These are phyloP conservation scores for Phytophthora pistaciae DNA, from an alignment of 352 stramenopile genomes.

Conservation along the genomic window DNA sequence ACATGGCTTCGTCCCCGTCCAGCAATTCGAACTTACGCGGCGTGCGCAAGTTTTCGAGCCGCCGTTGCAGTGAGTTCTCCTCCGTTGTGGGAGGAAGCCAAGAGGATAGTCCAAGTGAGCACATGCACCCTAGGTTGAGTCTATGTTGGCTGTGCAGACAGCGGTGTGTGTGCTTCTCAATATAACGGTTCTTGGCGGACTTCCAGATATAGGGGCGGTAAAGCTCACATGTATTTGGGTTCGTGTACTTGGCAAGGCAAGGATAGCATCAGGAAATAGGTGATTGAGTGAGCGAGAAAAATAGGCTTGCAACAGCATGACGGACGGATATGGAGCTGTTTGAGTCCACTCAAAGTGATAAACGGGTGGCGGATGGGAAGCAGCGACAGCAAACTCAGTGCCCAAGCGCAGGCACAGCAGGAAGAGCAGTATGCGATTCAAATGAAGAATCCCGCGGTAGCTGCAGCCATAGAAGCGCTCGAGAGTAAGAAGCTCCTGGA, in stretches of 20 bases:
- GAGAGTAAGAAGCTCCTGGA: slow-evolving; percentile 23
- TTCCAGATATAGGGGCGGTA: slow-evolving; percentile 19
- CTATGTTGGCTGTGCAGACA: not conserved
- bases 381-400: slow-evolving; percentile 48
- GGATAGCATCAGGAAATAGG: not conserved
- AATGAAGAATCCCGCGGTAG: slow-evolving; percentile 51
- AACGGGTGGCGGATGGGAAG: slow-evolving; percentile 41
- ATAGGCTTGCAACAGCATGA: not conserved
- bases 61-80: slow-evolving; percentile 16
- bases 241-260: not conserved
- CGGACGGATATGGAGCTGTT: slow-evolving; percentile 2
- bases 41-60: slow-evolving; percentile 14
- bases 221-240: not conserved
- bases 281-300: not conserved
- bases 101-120: slow-evolving; percentile 19
- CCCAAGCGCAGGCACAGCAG: slow-evolving; percentile 27
- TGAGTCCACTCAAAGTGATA: not conserved
- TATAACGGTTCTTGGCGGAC: slow-evolving; percentile 18
- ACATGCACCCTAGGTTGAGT: slow-evolving; percentile 13
- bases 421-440: slow-evolving; percentile 43
- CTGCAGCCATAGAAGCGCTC: slow-evolving; percentile 48
- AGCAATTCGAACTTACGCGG: slow-evolving; percentile 18
- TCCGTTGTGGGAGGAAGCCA: slow-evolving; percentile 18
- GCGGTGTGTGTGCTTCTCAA: not conserved
- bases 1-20: slow-evolving; percentile 20